A percentile compares a stretch with the other conserved stretches of the same genome.
These are phyloP conservation scores for Apiotrichum veenhuisii DNA, from an alignment of 1,284 basidiomycete genomes.

Conservation along the genomic window DNA sequence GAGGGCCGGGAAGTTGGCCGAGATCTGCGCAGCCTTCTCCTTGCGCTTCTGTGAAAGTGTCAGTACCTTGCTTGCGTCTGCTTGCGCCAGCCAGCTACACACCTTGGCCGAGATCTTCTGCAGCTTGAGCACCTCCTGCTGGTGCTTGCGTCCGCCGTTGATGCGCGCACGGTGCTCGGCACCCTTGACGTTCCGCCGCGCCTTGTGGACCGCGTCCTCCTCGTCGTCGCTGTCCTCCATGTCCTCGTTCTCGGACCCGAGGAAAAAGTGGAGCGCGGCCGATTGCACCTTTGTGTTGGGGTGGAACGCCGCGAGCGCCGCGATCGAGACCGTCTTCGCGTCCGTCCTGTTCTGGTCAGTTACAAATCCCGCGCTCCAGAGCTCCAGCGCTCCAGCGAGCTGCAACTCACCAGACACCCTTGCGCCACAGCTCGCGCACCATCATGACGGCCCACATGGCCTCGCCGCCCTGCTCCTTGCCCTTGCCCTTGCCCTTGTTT, in stretches of 20 bases:
- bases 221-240: constrained; percentile 68
- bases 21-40: constrained; percentile 51
- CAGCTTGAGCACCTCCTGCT: constrained; percentile 56
- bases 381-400: not conserved
- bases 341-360: constrained; percentile 62
- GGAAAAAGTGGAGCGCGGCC: constrained; percentile 95
- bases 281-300: constrained; percentile 92
- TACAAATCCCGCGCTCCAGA: no score
- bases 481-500: constrained; percentile 61
- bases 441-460: constrained; percentile 97
- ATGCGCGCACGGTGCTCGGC: constrained; percentile 79
- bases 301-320: constrained; percentile 89
- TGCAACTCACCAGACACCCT: constrained; percentile 73
- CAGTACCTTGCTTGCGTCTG: not conserved
- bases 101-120: constrained; percentile 66
- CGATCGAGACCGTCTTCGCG: constrained; percentile 87
- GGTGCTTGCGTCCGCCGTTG: constrained; percentile 81
- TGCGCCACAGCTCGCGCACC: constrained; percentile 91
- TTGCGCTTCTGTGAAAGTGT: constrained; percentile 56
- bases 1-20: constrained; percentile 84
- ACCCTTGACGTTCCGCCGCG: constrained; percentile 60
- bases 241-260: constrained; percentile 71
- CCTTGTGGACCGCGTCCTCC: constrained; percentile 56
- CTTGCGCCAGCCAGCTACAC: constrained; percentile 14
- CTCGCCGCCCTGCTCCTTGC: constrained; percentile 63